Evolutionary conservation across 768 basidiomycete genomes (phyloP).

Genomic region (Saitozyma podzolica): DNA sequence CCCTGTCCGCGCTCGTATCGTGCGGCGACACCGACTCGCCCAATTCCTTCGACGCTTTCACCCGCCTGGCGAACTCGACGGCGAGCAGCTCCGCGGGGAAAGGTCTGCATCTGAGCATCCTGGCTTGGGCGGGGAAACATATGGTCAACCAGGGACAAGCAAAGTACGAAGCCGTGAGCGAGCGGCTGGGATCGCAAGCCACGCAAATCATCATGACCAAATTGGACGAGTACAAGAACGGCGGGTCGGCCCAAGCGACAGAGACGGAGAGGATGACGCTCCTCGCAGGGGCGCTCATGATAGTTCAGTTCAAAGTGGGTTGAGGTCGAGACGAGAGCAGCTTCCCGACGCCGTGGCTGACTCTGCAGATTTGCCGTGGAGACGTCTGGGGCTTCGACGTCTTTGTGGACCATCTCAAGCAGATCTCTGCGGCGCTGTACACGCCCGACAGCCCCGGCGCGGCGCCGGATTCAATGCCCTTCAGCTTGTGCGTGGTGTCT

Average conservation of each 20-base stretch:
- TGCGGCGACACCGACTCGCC: conserved; percentile 20
- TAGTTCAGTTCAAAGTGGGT: conserved; percentile 42
- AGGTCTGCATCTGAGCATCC: conserved; percentile 6
- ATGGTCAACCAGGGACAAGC: conserved; percentile 7
- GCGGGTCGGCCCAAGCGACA: conserved; percentile 14
- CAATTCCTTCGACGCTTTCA: conserved; percentile 24
- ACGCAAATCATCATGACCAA: background rate
- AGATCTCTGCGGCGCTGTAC: conserved; percentile 19
- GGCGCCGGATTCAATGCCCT: conserved; percentile 23
- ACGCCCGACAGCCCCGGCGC: conserved; percentile 7
- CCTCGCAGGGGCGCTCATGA: conserved; percentile 36
- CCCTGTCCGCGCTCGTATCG: conserved; percentile 32
- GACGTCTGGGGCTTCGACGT: conserved; percentile 39
- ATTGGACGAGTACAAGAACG: background rate
- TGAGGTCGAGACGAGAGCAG: background rate
- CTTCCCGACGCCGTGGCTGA: background rate
- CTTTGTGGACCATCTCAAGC: conserved; percentile 21
- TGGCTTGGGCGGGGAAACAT: conserved; percentile 11
- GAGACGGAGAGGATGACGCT: conserved; percentile 34
- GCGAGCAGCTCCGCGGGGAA: background rate
- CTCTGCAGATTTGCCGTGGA: conserved; percentile 35
- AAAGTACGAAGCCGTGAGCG: conserved; percentile 3
- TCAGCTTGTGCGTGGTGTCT: conserved; percentile 10
- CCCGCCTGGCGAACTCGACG: background rate
- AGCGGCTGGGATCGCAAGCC: conserved; percentile 4